Conservation (phyloP, 352 stramenopile genomes). For the Pythium plurisporium region DNA sequence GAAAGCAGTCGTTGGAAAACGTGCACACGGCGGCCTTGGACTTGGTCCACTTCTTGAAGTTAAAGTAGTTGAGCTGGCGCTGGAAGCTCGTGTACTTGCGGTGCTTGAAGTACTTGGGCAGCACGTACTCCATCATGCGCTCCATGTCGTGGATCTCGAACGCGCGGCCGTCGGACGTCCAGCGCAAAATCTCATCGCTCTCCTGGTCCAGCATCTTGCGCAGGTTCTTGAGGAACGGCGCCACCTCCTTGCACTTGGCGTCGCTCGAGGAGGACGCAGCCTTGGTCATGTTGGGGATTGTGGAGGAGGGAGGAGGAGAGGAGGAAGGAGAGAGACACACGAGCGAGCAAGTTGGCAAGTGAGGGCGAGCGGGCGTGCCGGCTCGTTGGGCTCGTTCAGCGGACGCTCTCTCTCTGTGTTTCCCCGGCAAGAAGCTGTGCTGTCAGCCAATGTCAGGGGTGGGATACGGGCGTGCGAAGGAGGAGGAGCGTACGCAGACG, state of each 20-base stretch:
- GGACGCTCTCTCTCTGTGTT: background rate
- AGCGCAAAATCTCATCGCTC: slow-evolving; percentile 37
- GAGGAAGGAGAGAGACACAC: background rate
- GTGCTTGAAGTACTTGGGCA: slow-evolving; percentile 86
- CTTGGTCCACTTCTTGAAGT: slow-evolving; percentile 76
- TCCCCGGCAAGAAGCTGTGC: background rate
- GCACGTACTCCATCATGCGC: slow-evolving; percentile 49
- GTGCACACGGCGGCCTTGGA: slow-evolving; percentile 69
- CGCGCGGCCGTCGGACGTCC: slow-evolving; percentile 52
- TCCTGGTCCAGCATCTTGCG: slow-evolving; percentile 53
- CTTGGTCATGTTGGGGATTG: background rate
- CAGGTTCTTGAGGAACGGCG: slow-evolving; percentile 53
- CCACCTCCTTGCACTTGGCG: slow-evolving; percentile 28
- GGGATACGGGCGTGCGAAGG: no score
- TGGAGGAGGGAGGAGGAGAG: background rate
- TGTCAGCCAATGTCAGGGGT: no score
- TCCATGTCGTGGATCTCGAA: slow-evolving; percentile 84
- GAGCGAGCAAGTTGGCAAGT: slow-evolving; percentile 9
- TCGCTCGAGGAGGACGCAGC: background rate
- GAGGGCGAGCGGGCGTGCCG: slow-evolving; percentile 1
- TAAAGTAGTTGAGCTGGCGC: slow-evolving; percentile 95
- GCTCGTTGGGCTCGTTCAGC: no score
- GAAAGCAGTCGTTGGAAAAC: slow-evolving; percentile 68
- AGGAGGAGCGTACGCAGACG: no score
- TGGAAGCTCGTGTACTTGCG: slow-evolving; percentile 91